phyloP scores from a whole-genome alignment of 768 basidiomycete genomes.

The Suillus americanus region DNA sequence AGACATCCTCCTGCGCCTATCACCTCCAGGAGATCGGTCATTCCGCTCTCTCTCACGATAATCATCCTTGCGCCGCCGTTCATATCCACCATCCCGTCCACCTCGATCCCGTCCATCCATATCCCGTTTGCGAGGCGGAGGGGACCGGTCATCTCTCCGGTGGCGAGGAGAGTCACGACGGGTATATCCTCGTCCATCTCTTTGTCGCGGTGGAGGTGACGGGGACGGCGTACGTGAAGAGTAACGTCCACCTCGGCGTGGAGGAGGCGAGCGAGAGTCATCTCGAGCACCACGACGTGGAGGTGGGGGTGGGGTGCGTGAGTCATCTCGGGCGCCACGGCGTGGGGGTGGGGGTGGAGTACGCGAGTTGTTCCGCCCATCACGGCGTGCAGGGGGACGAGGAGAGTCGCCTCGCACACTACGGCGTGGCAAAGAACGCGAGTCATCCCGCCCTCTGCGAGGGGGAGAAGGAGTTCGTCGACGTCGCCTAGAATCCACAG shows the following conservation, averaged over 20 bases:
- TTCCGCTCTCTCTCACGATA: conserved; percentile 18
- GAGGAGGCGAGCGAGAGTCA: conserved; percentile 33
- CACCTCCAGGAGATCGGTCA: conserved; percentile 26
- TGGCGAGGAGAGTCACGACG: conserved; percentile 26
- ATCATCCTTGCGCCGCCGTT: conserved; percentile 26
- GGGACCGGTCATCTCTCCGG: conserved; percentile 20
- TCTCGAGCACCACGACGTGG: conserved; percentile 22
- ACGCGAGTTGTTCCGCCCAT: conserved; percentile 8
- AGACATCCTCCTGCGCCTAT: conserved; percentile 21
- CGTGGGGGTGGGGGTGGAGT: conserved; percentile 12
- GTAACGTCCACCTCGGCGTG: conserved; percentile 10
- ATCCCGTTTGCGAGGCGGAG: conserved; percentile 22
- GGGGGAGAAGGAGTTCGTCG: conserved; percentile 36
- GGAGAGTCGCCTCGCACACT: conserved; percentile 1
- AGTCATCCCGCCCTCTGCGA: conserved; percentile 23
- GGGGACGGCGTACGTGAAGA: conserved; percentile 24
- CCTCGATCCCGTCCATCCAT: conserved; percentile 18
- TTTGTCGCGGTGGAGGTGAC: conserved; percentile 28
- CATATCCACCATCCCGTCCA: conserved; percentile 19
- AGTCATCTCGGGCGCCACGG: conserved; percentile 10
- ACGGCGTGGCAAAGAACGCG: conserved; percentile 23
- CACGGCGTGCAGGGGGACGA: conserved; percentile 2
- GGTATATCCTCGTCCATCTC: conserved; percentile 21
- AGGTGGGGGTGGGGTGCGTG: conserved; percentile 18
- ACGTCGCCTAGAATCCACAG: conserved; percentile 31